phyloP scores from a whole-genome alignment of 2,329 filamentous ascomycete genomes.

The Immersiporthe knoxdaviesiana region DNA sequence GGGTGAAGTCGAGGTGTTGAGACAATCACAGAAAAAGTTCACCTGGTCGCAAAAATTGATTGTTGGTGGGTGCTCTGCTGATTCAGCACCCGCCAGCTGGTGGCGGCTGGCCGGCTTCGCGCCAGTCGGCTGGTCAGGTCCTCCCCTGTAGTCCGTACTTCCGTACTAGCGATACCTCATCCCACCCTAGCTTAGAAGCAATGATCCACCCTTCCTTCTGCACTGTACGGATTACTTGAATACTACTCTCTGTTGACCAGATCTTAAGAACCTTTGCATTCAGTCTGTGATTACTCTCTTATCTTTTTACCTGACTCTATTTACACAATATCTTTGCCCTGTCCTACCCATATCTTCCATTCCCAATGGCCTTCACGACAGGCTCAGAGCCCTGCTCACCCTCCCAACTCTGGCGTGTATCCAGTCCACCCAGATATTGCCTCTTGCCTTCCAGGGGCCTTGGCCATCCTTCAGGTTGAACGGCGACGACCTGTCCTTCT shows the following conservation, averaged over 20 bases:
- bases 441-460: slow-evolving; percentile 20
- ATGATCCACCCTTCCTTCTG: too few relatives aligned
- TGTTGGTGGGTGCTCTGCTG: slow-evolving; percentile 21
- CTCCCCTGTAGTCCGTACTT: neutral
- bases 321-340: neutral
- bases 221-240: too few relatives aligned
- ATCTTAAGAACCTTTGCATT: neutral
- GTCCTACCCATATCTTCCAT: neutral
- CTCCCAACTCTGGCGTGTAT: slow-evolving; percentile 13
- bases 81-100: slow-evolving; percentile 11
- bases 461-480: neutral
- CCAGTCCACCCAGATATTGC: slow-evolving; percentile 22
- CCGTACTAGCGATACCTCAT: too few relatives aligned
- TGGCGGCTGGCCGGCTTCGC: neutral
- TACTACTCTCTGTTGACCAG: neutral
- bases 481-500: slow-evolving; percentile 2
- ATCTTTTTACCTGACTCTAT: neutral
- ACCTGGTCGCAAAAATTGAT: slow-evolving; percentile 16
- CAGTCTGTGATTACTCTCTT: neutral
- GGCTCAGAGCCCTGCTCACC: neutral
- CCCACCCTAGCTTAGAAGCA: too few relatives aligned
- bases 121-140: neutral
- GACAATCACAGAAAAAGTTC: slow-evolving; percentile 15
- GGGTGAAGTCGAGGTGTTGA: slow-evolving; percentile 25
- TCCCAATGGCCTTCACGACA: neutral